phyloP scores from a whole-genome alignment of 345 rosid species.

The Heritiera littoralis region DNA sequence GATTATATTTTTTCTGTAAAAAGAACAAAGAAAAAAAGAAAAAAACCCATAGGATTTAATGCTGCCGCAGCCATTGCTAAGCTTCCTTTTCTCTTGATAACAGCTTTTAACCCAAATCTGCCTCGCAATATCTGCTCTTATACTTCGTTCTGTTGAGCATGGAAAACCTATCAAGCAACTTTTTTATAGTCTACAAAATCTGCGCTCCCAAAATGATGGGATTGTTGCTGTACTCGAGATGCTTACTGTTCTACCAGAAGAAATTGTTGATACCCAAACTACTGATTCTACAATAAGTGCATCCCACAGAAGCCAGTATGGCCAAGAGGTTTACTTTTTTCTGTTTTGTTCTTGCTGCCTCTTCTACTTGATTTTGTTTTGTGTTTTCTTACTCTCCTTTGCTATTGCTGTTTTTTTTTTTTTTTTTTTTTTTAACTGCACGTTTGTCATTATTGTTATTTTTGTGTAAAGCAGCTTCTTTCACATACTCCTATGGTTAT shows the following conservation, averaged over 20 bases:
- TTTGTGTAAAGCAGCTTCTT: slow-evolving; percentile 58
- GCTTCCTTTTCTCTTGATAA: slow-evolving; percentile 23
- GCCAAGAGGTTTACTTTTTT: slow-evolving; percentile 55
- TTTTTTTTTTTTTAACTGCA: neutral
- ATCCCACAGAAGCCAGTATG: slow-evolving; percentile 59
- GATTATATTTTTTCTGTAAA: neutral
- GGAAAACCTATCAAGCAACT: slow-evolving; percentile 85
- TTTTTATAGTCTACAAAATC: slow-evolving; percentile 73
- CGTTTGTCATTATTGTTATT: neutral
- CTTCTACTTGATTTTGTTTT: slow-evolving; percentile 12
- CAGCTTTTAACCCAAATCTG: slow-evolving; percentile 97
- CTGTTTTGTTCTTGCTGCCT: slow-evolving; percentile 19
- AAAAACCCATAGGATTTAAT: neutral
- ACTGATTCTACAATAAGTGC: slow-evolving; percentile 55
- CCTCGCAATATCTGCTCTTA: slow-evolving; percentile 82
- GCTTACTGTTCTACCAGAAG: slow-evolving; percentile 96
- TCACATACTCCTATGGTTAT: slow-evolving; percentile 78
- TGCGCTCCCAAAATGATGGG: slow-evolving; percentile 74
- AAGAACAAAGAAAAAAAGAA: neutral
- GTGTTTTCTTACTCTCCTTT: neutral
- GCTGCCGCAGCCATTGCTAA: slow-evolving; percentile 2
- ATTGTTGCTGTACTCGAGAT: slow-evolving; percentile 85
- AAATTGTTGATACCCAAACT: slow-evolving; percentile 66
- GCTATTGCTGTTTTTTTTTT: neutral
- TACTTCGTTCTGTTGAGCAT: slow-evolving; percentile 70